Conservation (phyloP, 148 eudicot species). For the Camellia granthamiana region DNA sequence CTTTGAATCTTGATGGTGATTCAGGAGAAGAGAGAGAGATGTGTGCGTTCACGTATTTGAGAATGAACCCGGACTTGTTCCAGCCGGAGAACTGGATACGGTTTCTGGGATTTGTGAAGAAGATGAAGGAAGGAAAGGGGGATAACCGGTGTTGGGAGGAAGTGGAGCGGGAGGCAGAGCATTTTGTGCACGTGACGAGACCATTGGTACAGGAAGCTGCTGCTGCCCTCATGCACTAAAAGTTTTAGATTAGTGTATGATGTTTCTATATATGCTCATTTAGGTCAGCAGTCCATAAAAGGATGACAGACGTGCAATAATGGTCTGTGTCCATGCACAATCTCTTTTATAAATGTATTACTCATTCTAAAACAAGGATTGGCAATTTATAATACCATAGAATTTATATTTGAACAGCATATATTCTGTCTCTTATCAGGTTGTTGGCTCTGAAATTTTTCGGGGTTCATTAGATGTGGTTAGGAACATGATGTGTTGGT, state of each 20-base stretch:
- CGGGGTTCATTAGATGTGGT: too few species aligned
- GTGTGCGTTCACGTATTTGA: constrained; percentile 94
- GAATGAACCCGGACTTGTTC: constrained; percentile 82
- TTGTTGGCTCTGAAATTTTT: too few species aligned
- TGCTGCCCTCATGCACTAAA: constrained; percentile 63
- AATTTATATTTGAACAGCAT: too few species aligned
- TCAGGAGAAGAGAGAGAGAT: constrained; percentile 48
- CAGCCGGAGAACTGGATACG: constrained; percentile 84
- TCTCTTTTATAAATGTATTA: too few species aligned
- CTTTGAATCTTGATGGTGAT: constrained; percentile 31
- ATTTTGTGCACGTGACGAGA: constrained; percentile 69
- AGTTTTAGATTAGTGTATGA: constrained; percentile 7
- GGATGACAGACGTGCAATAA: not conserved
- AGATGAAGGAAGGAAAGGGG: constrained; percentile 85
- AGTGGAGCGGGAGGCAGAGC: constrained; percentile 86
- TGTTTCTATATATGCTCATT: not conserved
- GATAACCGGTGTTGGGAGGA: constrained; percentile 59
- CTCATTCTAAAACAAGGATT: too few species aligned
- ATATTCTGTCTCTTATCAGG: too few species aligned
- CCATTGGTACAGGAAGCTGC: constrained; percentile 88
- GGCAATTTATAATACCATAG: too few species aligned
- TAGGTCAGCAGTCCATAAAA: not conserved
- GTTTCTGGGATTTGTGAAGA: constrained; percentile 84
- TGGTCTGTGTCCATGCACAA: too few species aligned
- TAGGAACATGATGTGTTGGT: too few species aligned